Base-by-base conservation (phyloP, 768 basidiomycete genomes). In the Cytidiella melzeri region DNA sequence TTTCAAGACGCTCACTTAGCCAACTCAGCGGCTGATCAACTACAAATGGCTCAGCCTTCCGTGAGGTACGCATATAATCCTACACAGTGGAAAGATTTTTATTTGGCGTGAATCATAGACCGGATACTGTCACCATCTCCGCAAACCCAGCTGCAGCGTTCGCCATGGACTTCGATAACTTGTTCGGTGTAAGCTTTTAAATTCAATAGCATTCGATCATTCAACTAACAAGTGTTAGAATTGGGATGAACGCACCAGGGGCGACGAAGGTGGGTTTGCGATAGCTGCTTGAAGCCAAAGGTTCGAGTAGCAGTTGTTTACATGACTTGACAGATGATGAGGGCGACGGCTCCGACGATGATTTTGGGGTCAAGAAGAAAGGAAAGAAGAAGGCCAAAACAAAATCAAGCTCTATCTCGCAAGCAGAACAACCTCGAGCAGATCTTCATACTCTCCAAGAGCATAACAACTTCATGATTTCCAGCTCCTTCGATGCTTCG, bases 21-120 rank as follows among this genome's bases (percentile, higher is more conserved):
- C 34, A 60, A 72, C 11, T 66, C 69, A 1, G 63, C 67, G 39
- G 77, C 76, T 43, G 72, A 69, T 7, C 74, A 81, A 28, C 69
- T 90, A 24, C 84, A 91, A 62, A 83, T 92, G 80, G 72, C 72
- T 18, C 85, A 88, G 55, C 72, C 81, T 0, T 78, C 69, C 37
- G 73, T 80, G 21, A 76, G 79, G 88, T 88, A 59, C 50, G 73
- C 61, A 34, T 34, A 15, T 34, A 34, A 7, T 34, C n/a, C n/a
- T n/a, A n/a, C n/a, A n/a, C n/a, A n/a, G n/a, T n/a, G n/a, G n/a
- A n/a, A n/a, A n/a, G n/a, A n/a, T n/a, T n/a, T n/a, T n/a, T n/a
- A n/a, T n/a, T n/a, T n/a, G n/a, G n/a, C n/a, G n/a, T n/a, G n/a
- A n/a, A n/a, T 23, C 44, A 2, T 26, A 69, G 67, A 18, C 57